Evolutionary conservation across 148 eudicot species (phyloP).

Genomic region (Pouteria glomerata): DNA sequence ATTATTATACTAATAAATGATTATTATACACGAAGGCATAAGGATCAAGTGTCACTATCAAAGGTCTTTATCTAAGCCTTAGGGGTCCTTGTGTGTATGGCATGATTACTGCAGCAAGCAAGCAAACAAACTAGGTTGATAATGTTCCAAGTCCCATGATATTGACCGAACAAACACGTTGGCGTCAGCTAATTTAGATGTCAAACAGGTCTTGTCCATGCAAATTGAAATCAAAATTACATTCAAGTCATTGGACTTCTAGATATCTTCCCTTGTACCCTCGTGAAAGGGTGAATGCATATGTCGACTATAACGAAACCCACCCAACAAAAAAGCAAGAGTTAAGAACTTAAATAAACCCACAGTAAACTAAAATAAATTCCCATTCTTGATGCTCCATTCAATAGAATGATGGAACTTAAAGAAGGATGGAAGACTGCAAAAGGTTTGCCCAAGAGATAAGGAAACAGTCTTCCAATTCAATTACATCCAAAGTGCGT

Average conservation of each 20-base stretch:
- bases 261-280: no score
- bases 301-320: no score
- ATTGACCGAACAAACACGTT: no score
- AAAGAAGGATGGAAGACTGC: no score
- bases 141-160: not conserved
- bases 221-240: not conserved
- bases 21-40: not conserved
- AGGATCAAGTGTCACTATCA: not conserved
- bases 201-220: not conserved
- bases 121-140: no score
- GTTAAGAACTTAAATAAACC: not conserved
- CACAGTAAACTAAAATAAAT: not conserved
- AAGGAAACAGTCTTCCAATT: no score
- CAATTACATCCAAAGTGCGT: no score
- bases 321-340: not conserved
- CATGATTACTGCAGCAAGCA: no score
- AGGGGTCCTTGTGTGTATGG: not conserved
- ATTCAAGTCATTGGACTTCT: not conserved
- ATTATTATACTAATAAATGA: no score
- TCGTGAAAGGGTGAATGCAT: no score
- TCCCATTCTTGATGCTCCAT: not conserved
- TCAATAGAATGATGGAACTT: not conserved
- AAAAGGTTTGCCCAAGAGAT: no score
- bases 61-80: not conserved
- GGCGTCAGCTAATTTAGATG: not conserved